Evolutionary conservation across 352 stramenopile genomes (phyloP).

Genomic region (Poterioochromonas sp.): DNA sequence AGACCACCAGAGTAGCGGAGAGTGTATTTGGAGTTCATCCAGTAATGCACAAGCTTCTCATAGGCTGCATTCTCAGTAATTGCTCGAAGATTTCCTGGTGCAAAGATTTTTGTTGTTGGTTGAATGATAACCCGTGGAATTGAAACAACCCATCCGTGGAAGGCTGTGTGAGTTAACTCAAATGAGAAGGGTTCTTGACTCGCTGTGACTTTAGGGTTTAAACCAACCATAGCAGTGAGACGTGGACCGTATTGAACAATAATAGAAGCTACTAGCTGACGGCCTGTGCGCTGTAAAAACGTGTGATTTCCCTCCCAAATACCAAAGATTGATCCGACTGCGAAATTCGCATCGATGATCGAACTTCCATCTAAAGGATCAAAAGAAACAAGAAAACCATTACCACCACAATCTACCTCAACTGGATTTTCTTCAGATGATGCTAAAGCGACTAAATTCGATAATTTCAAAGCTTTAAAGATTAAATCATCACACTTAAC

Average conservation of each 20-base stretch:
- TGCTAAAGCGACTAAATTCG: slow-evolving; percentile 22
- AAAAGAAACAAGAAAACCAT: slow-evolving; percentile 53
- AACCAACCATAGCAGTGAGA: slow-evolving; percentile 52
- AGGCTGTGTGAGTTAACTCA: neutral
- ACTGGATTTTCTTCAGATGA: slow-evolving; percentile 37
- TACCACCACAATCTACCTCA: slow-evolving; percentile 21
- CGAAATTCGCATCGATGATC: slow-evolving; percentile 65
- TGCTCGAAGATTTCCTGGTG: slow-evolving; percentile 57
- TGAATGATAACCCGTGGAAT: neutral
- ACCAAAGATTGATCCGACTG: slow-evolving; percentile 52
- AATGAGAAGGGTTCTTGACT: slow-evolving; percentile 16
- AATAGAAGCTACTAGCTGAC: slow-evolving; percentile 52
- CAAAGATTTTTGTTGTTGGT: slow-evolving; percentile 54
- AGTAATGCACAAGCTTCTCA: slow-evolving; percentile 53
- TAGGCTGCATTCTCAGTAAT: slow-evolving; percentile 56
- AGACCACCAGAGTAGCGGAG: slow-evolving; percentile 60
- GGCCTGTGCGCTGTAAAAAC: slow-evolving; percentile 49
- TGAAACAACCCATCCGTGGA: neutral
- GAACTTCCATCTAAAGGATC: slow-evolving; percentile 60
- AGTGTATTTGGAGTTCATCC: slow-evolving; percentile 55
- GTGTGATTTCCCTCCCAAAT: slow-evolving; percentile 50
- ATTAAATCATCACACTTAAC: slow-evolving; percentile 47
- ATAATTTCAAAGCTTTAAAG: slow-evolving; percentile 47
- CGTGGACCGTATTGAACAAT: slow-evolving; percentile 56
- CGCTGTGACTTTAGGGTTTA: slow-evolving; percentile 38